A percentile compares a stretch with the other conserved stretches of the same genome.
These are phyloP conservation scores for Pythium chondricola DNA, from an alignment of 352 stramenopile species.

Conservation along the genomic window DNA sequence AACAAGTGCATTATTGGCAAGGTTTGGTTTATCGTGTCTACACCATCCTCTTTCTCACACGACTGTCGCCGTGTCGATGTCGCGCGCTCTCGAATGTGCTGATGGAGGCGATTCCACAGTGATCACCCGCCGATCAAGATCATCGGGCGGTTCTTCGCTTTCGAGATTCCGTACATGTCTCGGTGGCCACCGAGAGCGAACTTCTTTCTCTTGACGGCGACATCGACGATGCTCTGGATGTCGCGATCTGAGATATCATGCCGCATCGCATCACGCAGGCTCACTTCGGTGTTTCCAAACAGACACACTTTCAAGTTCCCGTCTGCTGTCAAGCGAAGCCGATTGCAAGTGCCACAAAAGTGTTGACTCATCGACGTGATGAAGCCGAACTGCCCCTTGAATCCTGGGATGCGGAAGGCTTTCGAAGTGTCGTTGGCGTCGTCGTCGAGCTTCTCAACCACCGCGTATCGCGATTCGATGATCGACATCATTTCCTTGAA, in stretches of 20 bases:
- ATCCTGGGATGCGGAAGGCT: conserved; percentile 79
- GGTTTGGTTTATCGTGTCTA: too few species aligned
- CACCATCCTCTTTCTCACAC: too few species aligned
- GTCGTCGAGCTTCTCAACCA: conserved; percentile 50
- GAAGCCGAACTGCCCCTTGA: conserved; percentile 86
- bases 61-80: too few species aligned
- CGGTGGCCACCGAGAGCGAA: conserved; percentile 92
- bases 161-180: conserved; percentile 91
- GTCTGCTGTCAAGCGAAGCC: conserved; percentile 94
- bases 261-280: conserved; percentile 89
- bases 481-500: conserved; percentile 90
- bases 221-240: conserved; percentile 83
- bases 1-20: too few species aligned
- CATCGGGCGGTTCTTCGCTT: conserved; percentile 94
- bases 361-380: conserved; percentile 98
- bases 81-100: too few species aligned
- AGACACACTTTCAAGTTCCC: conserved; percentile 95
- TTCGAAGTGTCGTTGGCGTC: conserved; percentile 95
- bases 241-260: conserved; percentile 73
- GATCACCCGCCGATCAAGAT: conserved; percentile 95
- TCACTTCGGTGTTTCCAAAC: conserved; percentile 93
- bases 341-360: conserved; percentile 97
- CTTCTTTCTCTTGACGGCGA: conserved; percentile 91
- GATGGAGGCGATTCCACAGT: too few species aligned
- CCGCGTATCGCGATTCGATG: conserved; percentile 37